Percentiles rank a stretch among this genome's conserved stretches.
These are phyloP conservation scores for Glonium stellatum DNA, from an alignment of 495 filamentous ascomycete species.

Conservation along the genomic window DNA sequence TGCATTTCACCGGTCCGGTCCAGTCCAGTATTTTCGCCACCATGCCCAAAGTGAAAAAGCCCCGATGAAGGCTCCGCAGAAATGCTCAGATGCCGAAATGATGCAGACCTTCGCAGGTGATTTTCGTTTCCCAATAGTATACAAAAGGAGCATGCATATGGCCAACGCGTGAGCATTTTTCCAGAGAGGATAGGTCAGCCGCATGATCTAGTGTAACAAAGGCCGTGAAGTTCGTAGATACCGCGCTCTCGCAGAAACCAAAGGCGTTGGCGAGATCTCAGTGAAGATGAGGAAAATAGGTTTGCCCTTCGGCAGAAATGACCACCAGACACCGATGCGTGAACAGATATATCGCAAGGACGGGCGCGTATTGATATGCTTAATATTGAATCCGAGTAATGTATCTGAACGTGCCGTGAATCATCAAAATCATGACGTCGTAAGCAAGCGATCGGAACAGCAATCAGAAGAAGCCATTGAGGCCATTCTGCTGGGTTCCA, in stretches of 20 bases:
- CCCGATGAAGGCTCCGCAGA: not conserved
- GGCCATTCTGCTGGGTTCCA: slow-evolving; percentile 1
- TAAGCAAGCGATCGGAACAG: not conserved
- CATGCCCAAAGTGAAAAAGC: not conserved
- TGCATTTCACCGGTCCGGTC: not conserved
- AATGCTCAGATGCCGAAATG: not conserved
- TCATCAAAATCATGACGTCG: not conserved
- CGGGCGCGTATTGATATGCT: not conserved
- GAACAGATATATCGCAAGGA: not conserved
- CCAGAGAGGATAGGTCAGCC: not conserved
- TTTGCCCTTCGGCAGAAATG: not conserved
- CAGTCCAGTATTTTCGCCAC: not conserved
- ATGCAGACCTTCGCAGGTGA: not conserved
- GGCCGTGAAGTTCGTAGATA: slow-evolving; percentile 1
- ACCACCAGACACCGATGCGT: not conserved
- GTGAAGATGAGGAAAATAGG: not conserved
- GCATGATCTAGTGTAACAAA: slow-evolving; percentile 1
- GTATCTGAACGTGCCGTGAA: not conserved
- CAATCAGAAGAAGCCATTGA: not conserved
- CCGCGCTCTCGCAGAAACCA: not conserved
- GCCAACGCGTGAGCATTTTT: slow-evolving; percentile 1
- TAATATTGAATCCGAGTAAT: not conserved
- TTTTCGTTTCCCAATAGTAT: not conserved
- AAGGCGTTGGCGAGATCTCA: not conserved
- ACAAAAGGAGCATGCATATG: slow-evolving; percentile 1